phyloP scores from a whole-genome alignment of 257 asterid species.

The Solanum peruvianum region DNA sequence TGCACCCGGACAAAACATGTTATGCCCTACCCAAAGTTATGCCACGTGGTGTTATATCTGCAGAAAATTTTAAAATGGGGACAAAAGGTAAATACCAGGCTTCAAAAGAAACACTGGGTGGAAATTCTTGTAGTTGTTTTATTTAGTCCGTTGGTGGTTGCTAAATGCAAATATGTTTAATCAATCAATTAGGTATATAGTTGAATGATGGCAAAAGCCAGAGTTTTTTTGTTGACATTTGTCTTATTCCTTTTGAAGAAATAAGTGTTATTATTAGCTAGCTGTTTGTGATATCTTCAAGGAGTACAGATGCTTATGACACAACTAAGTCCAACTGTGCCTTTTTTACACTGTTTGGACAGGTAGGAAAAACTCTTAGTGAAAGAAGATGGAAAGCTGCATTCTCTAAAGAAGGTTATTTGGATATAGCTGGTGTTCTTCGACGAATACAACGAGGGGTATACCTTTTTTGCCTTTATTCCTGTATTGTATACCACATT shows the following conservation, averaged over 20 bases:
- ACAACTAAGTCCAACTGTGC: background rate
- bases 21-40: background rate
- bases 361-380: constrained; percentile 89
- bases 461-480: background rate
- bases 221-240: background rate
- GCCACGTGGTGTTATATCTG: background rate
- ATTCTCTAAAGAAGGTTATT: constrained; percentile 62
- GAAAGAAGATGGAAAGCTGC: constrained; percentile 97
- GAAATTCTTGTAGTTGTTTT: background rate
- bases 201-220: background rate
- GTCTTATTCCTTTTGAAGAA: background rate
- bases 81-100: background rate
- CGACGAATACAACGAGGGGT: constrained; percentile 98
- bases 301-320: background rate
- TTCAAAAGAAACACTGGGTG: background rate
- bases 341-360: background rate
- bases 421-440: constrained; percentile 92
- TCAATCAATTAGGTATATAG: background rate
- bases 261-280: background rate
- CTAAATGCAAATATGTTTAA: background rate
- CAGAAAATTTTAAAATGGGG: background rate
- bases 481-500: constrained; percentile 1
- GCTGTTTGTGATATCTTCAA: background rate
- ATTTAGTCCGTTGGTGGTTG: background rate
- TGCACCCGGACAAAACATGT: background rate